A percentile compares a stretch with the other conserved stretches of the same genome.
These are phyloP conservation scores for Arctostaphylos glauca DNA, from an alignment of 148 eudicot species.

Conservation along the genomic window DNA sequence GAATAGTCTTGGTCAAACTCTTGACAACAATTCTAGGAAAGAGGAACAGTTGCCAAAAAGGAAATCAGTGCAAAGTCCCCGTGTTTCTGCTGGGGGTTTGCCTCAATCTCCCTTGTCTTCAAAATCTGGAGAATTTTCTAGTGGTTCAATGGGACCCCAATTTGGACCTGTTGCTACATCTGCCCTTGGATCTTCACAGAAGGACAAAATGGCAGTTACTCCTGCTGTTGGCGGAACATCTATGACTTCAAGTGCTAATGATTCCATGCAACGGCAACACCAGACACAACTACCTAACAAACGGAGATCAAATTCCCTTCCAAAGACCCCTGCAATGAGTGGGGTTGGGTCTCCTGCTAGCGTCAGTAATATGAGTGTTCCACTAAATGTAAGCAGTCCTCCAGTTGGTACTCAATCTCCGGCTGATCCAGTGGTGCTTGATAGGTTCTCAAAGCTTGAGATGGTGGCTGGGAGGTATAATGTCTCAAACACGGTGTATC, in stretches of 20 bases:
- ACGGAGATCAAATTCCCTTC: slow-evolving; percentile 75
- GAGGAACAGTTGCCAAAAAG: slow-evolving; percentile 68
- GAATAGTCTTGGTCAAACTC: slow-evolving; percentile 56
- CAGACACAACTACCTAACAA: slow-evolving; percentile 60
- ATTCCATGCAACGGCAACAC: slow-evolving; percentile 72
- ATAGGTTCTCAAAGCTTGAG: slow-evolving; percentile 76
- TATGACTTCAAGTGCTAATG: slow-evolving; percentile 70
- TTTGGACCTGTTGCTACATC: slow-evolving; percentile 64
- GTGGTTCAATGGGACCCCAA: slow-evolving; percentile 69
- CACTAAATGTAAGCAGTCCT: slow-evolving; percentile 80
- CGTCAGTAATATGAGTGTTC: slow-evolving; percentile 67
- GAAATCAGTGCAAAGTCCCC: slow-evolving; percentile 77
- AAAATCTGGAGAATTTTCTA: slow-evolving; percentile 72
- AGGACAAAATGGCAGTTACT: slow-evolving; percentile 65
- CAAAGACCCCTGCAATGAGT: slow-evolving; percentile 63
- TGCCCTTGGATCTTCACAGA: slow-evolving; percentile 53
- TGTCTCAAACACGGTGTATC: slow-evolving; percentile 1
- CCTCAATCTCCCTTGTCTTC: slow-evolving; percentile 78
- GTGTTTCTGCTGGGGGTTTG: slow-evolving; percentile 65
- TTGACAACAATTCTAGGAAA: slow-evolving; percentile 62
- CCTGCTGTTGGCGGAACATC: slow-evolving; percentile 65
- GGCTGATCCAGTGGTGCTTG: slow-evolving; percentile 58
- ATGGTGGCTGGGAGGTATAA: slow-evolving; percentile 62
- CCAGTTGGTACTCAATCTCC: slow-evolving; percentile 57
- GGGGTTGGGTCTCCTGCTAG: slow-evolving; percentile 92